These are phyloP conservation scores for Ochetophila trinervis DNA, from an alignment of 306 rosid genomes.

Conservation along the genomic window DNA sequence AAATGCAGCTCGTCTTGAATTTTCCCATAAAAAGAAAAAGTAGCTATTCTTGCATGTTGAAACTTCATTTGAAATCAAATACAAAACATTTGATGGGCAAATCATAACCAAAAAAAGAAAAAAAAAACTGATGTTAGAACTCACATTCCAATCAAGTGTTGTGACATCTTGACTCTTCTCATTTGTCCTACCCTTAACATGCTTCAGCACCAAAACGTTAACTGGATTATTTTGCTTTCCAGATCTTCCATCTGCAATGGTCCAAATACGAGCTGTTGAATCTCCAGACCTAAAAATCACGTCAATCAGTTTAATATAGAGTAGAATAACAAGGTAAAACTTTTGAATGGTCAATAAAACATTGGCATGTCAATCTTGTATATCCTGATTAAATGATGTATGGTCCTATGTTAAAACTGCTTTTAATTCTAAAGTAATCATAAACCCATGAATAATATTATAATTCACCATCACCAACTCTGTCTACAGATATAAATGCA, in stretches of 20 bases:
- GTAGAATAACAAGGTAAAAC: too few relatives aligned
- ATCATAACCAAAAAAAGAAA: neutral
- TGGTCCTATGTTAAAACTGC: neutral
- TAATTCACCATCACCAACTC: neutral
- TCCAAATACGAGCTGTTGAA: constrained; percentile 97
- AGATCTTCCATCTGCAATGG: constrained; percentile 63
- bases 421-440: neutral
- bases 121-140: constrained; percentile 22
- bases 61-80: neutral
- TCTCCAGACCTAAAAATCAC: constrained; percentile 71
- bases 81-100: neutral
- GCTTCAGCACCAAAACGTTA: constrained; percentile 78
- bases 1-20: neutral
- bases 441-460: neutral
- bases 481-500: too few relatives aligned
- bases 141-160: constrained; percentile 96
- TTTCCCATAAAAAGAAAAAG: too few relatives aligned
- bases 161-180: constrained; percentile 92
- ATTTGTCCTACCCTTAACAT: constrained; percentile 72
- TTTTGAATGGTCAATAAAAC: too few relatives aligned
- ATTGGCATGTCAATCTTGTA: too few relatives aligned
- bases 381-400: too few relatives aligned
- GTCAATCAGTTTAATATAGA: neutral
- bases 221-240: constrained; percentile 45
- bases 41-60: neutral